Evolutionary conservation across 2,329 filamentous ascomycete species (phyloP).

Genomic region (Rhexocercosporidium sp.): DNA sequence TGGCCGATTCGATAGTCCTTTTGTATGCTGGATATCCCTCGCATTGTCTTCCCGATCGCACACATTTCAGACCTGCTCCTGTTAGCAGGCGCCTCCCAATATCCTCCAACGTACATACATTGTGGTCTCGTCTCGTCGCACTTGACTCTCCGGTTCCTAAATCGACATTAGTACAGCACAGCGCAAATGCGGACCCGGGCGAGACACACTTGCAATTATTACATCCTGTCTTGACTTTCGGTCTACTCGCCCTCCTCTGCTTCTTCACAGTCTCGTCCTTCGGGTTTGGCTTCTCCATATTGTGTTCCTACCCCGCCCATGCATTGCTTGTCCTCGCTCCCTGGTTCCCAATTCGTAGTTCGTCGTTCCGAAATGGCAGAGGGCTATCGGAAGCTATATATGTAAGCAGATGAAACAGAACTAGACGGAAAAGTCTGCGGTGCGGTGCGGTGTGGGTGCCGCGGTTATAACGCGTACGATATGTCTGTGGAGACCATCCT

Average conservation of each 20-base stretch:
- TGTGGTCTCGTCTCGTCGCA: conserved; percentile 68
- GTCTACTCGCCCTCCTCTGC: conserved; percentile 37
- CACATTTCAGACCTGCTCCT: conserved; percentile 51
- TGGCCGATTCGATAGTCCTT: conserved; percentile 26
- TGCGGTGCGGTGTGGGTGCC: not conserved
- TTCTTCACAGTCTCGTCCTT: conserved; percentile 13
- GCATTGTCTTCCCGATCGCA: conserved; percentile 62
- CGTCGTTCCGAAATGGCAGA: not conserved
- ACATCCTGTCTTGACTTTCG: conserved; percentile 70
- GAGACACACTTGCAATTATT: conserved; percentile 68
- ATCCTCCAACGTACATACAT: conserved; percentile 47
- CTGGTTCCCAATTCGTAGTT: not conserved
- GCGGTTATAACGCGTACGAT: not conserved
- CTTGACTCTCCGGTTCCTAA: conserved; percentile 65
- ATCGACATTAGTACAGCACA: conserved; percentile 18
- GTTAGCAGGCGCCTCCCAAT: not conserved
- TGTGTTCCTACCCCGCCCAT: conserved; percentile 2
- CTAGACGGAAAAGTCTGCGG: not conserved
- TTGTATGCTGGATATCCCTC: conserved; percentile 58
- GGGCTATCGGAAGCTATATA: not conserved
- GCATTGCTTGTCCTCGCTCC: not conserved
- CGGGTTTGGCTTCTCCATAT: conserved; percentile 5
- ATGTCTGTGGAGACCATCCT: not conserved
- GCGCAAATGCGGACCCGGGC: conserved; percentile 24
- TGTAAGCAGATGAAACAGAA: conserved; percentile 6